Evolutionary conservation across 441 rosid species (phyloP), one percentile per base, ranked within the genome.

Genomic region (Populus hybrid): DNA sequence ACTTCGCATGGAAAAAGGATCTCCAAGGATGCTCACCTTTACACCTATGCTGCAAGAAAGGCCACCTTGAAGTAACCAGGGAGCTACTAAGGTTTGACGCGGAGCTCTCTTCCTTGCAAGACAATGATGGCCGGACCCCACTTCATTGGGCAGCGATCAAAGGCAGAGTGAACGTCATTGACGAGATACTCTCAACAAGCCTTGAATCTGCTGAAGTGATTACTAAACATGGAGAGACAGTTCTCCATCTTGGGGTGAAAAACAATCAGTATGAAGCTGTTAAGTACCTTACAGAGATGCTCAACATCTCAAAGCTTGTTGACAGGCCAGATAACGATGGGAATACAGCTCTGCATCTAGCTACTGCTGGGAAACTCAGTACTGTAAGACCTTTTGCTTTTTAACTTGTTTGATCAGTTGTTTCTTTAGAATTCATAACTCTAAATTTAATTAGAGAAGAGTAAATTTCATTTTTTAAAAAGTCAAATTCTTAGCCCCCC

Each of bases 261-360:
- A 83, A 85, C 64, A 86, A 85, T 61, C 87, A 87, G 28, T 81
- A 64, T 10, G 90, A 87, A 3, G 85, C 85, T 14, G 84, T 87
- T 3, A 77, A 75, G 76, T 89, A 81, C 74, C 79, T 87, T 8
- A 77, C 78, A 4, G 89, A 87, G 82, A 84, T 35, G 5, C 78
- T 80, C 26, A 75, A 86, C 38, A 70, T 76, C 28, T 64, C 87
- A 24, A 83, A 70, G 54, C 86, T 84, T 24, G 71, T 75, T 54
- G 78, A 87, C 72, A 4, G 67, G 24, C 86, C 80, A 2, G 88
- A 89, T 75, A 77, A 72, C 20, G 85, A 81, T 46, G 91, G 86
- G 65, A 86, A 90, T 83, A 87, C 89, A 6, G 81, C 84, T 57
- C 75, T 90, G 84, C 93, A 87, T 80, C 38, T 85, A 10, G 91